Evolutionary conservation across 73 alveolate species (phyloP), one percentile per base, ranked within the genome.

Genomic region (Durusdinium trenchii): DNA sequence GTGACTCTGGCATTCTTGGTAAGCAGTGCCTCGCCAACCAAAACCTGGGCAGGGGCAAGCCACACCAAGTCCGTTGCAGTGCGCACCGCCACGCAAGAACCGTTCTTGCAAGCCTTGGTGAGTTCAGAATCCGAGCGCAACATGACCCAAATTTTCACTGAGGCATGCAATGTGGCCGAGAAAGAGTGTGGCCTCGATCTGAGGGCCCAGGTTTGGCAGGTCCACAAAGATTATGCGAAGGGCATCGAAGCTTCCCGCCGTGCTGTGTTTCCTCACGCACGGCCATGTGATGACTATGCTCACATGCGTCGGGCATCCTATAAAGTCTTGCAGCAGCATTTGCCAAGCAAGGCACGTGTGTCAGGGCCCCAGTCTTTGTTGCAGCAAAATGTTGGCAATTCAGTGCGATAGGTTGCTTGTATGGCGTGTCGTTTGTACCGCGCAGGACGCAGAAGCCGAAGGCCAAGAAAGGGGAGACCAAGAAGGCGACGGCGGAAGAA

Each of bases 301-400:
- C 95, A 61, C 42, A 87, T 87, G 95, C 60, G 60, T 83, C 67
- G 95, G 0, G 95, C 95, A 6, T 83, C 76, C 36, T 84, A 87
- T 20, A 9, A 64, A 35, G 26, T 40, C 28, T 38, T 87, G 67
- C 26, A 46, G n/a, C n/a, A n/a, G n/a, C n/a, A n/a, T n/a, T n/a
- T n/a, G n/a, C n/a, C n/a, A n/a, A n/a, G n/a, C n/a, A n/a, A n/a
- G n/a, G n/a, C n/a, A n/a, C n/a, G n/a, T n/a, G n/a, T n/a, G n/a
- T n/a, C n/a, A n/a, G n/a, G n/a, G n/a, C n/a, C n/a, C n/a, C n/a
- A n/a, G n/a, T n/a, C n/a, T n/a, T n/a, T n/a, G n/a, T n/a, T n/a
- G n/a, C n/a, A n/a, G n/a, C n/a, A n/a, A n/a, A n/a, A n/a, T n/a
- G n/a, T n/a, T n/a, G n/a, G n/a, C n/a, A n/a, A n/a, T n/a, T n/a